Conservation (phyloP, 305 asterid species). For the Solanum aculeatissimum region DNA sequence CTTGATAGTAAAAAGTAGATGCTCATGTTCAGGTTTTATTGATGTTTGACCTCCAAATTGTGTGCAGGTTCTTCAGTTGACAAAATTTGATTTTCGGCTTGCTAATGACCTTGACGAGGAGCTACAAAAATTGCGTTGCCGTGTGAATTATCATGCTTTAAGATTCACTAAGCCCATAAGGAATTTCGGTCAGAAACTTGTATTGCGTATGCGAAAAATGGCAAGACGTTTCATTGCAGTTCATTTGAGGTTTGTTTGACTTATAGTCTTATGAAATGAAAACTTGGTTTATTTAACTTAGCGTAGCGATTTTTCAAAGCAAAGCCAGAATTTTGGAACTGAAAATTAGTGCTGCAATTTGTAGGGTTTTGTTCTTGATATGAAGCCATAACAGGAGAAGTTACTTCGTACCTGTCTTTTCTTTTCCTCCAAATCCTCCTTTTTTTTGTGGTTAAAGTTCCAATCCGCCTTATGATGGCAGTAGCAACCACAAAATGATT, state of each 20-base stretch:
- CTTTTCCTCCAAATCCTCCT: background rate
- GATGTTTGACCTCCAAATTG: background rate
- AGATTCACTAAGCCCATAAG: conserved; percentile 80
- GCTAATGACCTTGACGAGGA: conserved; percentile 82
- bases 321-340: background rate
- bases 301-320: background rate
- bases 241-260: conserved; percentile 72
- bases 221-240: conserved; percentile 81
- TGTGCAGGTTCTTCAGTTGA: conserved; percentile 96
- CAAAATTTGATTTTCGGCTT: conserved; percentile 96
- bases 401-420: background rate
- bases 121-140: conserved; percentile 86
- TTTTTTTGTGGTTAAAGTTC: background rate
- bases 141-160: conserved; percentile 91
- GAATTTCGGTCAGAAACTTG: conserved; percentile 75
- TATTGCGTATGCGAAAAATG: conserved; percentile 75
- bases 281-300: background rate
- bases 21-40: background rate
- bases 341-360: background rate
- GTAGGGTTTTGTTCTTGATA: background rate
- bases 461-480: background rate
- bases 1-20: background rate
- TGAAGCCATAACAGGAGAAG: background rate
- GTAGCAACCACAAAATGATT: background rate
- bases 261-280: background rate